Evolutionary conservation across 495 filamentous ascomycete genomes (phyloP), one percentile per base, ranked within the genome.

Genomic region (Penicillium robsamsonii): DNA sequence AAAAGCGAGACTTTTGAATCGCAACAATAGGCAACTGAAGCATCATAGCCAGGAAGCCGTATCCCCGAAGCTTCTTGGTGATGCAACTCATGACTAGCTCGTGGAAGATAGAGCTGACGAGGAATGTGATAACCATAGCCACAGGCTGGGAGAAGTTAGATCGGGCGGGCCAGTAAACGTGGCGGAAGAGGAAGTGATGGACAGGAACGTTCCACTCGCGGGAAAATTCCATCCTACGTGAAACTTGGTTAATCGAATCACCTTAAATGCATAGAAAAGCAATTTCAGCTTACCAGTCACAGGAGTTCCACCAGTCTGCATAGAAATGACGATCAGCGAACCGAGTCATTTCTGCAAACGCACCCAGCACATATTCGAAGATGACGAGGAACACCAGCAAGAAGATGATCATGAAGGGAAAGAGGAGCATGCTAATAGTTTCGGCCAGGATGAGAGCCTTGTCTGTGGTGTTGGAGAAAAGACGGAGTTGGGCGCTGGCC

Each of bases 191-290:
- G 78, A 97, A 98, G 68, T 92, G 88, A 77, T 98, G 95, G n/a
- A 98, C 94, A 46, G 94, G 94, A 42, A 96, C 86, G 68, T 98
- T 98, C 94, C 94, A 98, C 76, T 97, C 92, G 53, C 94, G 82
- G 18, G 88, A 92, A 72, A 98, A 98, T 71, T 98, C 94, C 55
- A 98, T 86, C 92, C 92, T 80, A 24, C 3, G 35, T 22, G 48
- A 22, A 27, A 43, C 15, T 20, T 12, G 15, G 15, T 53, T 43
- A 18, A 48, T 12, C 33, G 15, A 33, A 18, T 46, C 5, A 47
- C 11, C 33, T 13, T 5, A 27, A 27, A 29, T 9, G 44, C 46
- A 18, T 30, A 8, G 18, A 4, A 18, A 25, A 4, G 12, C 15
- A 27, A 13, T 4, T 45, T 37, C 46, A 25, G 65, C 71, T 54